Percentiles rank a stretch among this genome's conserved stretches.
These are phyloP conservation scores for Euphorbia lathyris DNA, from an alignment of 345 rosid genomes.

Conservation along the genomic window DNA sequence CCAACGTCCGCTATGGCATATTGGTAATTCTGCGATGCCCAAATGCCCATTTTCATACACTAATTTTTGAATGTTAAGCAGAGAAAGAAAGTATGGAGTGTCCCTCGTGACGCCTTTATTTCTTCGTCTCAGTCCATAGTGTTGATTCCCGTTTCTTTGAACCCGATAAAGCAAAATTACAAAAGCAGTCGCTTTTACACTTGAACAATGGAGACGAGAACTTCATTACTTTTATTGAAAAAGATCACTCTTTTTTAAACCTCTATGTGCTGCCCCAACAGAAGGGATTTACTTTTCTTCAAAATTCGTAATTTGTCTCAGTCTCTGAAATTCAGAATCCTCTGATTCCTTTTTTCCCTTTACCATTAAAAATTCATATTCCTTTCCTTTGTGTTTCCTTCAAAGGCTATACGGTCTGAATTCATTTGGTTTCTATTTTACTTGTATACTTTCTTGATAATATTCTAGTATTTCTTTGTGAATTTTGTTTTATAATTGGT, in stretches of 20 bases:
- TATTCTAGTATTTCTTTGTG: no score
- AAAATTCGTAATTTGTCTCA: conserved; percentile 33
- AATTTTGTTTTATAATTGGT: not conserved
- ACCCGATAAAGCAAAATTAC: conserved; percentile 35
- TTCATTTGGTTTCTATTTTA: not conserved
- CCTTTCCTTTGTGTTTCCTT: conserved; percentile 5
- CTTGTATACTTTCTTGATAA: no score
- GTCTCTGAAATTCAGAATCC: conserved; percentile 10
- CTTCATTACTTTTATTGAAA: no score
- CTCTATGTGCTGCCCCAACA: not conserved
- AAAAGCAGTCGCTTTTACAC: conserved; percentile 13
- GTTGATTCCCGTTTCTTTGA: conserved; percentile 27
- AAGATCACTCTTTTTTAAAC: not conserved
- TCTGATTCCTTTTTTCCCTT: conserved; percentile 21
- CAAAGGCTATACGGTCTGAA: conserved; percentile 6
- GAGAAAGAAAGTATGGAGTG: not conserved
- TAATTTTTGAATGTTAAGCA: not conserved
- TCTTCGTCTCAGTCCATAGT: not conserved
- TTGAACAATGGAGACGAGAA: no score
- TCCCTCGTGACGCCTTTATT: conserved; percentile 12
- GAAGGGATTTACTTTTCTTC: conserved; percentile 17
- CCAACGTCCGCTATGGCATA: not conserved
- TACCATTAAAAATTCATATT: conserved; percentile 23
- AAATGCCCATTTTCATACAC: not conserved
- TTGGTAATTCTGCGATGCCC: not conserved